Evolutionary conservation across 116 monocot genomes (phyloP), one percentile per base, ranked within the genome.

Genomic region (Zostera marina): DNA sequence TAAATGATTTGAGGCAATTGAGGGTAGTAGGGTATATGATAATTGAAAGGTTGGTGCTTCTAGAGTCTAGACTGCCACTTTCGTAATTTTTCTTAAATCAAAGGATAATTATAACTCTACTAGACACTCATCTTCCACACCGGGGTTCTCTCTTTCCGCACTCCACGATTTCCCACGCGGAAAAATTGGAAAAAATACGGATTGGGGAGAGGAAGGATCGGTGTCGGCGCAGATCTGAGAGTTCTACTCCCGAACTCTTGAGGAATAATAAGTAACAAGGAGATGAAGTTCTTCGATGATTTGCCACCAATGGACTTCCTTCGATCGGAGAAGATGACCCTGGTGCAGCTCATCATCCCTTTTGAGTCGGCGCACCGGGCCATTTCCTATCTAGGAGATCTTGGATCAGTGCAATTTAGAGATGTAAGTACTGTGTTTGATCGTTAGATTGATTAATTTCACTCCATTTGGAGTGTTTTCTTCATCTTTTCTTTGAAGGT

Each of bases 321-420:
- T 22, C 75, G 92, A 41, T 92, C 92, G 22, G 83, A 87, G 80
- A 70, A 71, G 78, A 92, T 92, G 92, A 78, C 69, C 69, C 73
- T 87, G 70, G 80, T 83, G 52, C 92, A 92, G 76, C 80, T 92
- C 66, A 92, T 92, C 65, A 83, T 86, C 60, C 92, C 92, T 46
- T 83, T 78, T 10, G 87, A 92, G 70, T 71, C 78, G 45, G 80
- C 92, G 15, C 80, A 81, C 69, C 70, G 70, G 20, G 83, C 92
- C 14, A 54, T 87, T 56, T 72, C 87, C 24, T 87, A 92, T 67
- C 83, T 92, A 15, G 92, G 92, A 22, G 92, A 92, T 49, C 73
- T 87, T 46, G 87, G 92, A 39, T 72, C 87, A 54, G 64, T 92
- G 63, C 92, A 92, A 63, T 87, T 92, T 72, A 80, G 73, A 71